A percentile compares a stretch with the other conserved stretches of the same genome.
phyloP scores from a whole-genome alignment of 1,139 yeast species.

The Yarrowia galli region DNA sequence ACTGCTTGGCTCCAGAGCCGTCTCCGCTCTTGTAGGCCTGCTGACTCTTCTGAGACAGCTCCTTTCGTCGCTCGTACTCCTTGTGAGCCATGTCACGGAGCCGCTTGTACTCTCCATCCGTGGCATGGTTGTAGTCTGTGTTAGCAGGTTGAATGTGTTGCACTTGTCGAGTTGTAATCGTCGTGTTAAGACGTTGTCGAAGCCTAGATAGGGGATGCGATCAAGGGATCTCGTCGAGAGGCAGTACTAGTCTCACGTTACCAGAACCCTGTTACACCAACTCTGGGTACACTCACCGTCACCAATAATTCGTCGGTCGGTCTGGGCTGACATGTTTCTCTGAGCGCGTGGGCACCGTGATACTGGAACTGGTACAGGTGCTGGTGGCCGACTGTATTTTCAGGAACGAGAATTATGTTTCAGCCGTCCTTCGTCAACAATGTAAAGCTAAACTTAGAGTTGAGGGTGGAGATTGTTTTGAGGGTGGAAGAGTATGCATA shows the following conservation, averaged over 20 bases:
- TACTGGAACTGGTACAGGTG: not conserved
- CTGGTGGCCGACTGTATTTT: conserved; percentile 4
- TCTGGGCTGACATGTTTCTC: conserved; percentile 18
- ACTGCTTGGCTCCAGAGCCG: conserved; percentile 70
- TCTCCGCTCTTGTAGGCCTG: conserved; percentile 78
- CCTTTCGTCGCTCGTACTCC: conserved; percentile 64
- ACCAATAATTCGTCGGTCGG: conserved; percentile 35
- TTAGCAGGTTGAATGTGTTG: not conserved
- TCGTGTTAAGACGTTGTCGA: no score
- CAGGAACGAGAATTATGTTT: conserved; percentile 28
- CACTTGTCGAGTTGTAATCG: no score
- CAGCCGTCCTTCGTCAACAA: conserved; percentile 32
- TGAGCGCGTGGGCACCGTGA: not conserved
- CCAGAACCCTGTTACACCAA: not conserved
- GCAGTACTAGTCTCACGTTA: no score
- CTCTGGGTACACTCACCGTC: conserved; percentile 14
- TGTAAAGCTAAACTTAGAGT: conserved; percentile 27
- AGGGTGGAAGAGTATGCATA: conserved; percentile 2
- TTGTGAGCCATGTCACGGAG: conserved; percentile 73
- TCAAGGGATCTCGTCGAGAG: no score
- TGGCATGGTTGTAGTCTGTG: conserved; percentile 53
- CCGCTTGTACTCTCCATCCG: conserved; percentile 59
- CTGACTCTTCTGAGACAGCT: conserved; percentile 73
- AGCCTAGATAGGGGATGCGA: no score
- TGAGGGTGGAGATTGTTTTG: conserved; percentile 23